These are phyloP conservation scores for Crassisporium funariophilum DNA, from an alignment of 768 basidiomycete genomes.

Conservation along the genomic window DNA sequence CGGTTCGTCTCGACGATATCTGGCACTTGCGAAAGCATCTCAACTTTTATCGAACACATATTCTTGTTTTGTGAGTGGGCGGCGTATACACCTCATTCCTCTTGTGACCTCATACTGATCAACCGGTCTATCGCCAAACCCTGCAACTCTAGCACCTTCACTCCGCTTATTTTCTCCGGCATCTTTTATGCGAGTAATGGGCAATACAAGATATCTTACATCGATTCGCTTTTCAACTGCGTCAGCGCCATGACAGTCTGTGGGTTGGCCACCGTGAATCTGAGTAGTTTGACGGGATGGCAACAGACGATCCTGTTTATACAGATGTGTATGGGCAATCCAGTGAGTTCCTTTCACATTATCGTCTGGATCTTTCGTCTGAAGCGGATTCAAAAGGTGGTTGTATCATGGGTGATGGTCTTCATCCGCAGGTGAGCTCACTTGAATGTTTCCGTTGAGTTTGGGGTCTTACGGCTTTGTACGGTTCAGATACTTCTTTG, in stretches of 20 bases:
- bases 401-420: constrained; percentile 85
- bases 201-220: constrained; percentile 63
- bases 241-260: constrained; percentile 80
- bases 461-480: constrained; percentile 11
- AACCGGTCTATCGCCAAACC: constrained; percentile 10
- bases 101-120: not conserved
- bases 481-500: constrained; percentile 62
- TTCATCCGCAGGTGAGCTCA: constrained; percentile 64
- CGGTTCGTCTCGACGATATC: constrained; percentile 1
- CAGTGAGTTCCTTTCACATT: constrained; percentile 49
- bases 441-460: too few species aligned
- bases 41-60: constrained; percentile 68
- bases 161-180: constrained; percentile 75
- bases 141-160: constrained; percentile 57
- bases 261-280: constrained; percentile 70
- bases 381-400: constrained; percentile 48
- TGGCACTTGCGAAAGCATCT: constrained; percentile 43
- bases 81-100: constrained; percentile 6
- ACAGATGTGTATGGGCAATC: constrained; percentile 77
- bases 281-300: constrained; percentile 68
- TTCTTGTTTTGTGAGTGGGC: constrained; percentile 60
- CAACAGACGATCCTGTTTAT: constrained; percentile 73
- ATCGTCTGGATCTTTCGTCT: not conserved
- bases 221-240: constrained; percentile 78
- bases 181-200: constrained; percentile 89